phyloP scores from a whole-genome alignment of 2,329 filamentous ascomycete genomes.

The Saccharata proteae region DNA sequence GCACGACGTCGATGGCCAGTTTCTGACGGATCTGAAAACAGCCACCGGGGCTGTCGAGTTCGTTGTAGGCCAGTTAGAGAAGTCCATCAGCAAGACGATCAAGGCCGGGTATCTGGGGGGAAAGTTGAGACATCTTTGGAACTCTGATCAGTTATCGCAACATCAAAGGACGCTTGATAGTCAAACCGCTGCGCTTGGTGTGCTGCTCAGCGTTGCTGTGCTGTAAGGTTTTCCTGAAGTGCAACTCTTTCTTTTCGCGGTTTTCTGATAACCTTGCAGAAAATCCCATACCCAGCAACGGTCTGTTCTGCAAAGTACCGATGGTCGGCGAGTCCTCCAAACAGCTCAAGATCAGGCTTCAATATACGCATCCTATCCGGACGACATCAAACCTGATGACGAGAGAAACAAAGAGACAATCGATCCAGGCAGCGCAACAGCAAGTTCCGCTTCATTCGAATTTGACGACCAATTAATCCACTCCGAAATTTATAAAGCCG shows the following conservation, averaged over 20 bases:
- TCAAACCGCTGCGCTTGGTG: background rate
- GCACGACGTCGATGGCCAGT: background rate
- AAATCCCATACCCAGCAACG: conserved; percentile 2
- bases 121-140: conserved; percentile 1
- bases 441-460: too few relatives aligned
- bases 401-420: too few relatives aligned
- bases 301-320: background rate
- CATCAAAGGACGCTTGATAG: conserved; percentile 1
- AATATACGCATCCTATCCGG: too few relatives aligned
- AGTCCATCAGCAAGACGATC: background rate
- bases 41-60: background rate
- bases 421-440: too few relatives aligned
- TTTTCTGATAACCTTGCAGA: background rate
- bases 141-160: background rate
- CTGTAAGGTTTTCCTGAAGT: background rate
- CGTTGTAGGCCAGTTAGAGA: background rate
- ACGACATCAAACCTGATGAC: too few relatives aligned
- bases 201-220: background rate
- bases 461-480: too few relatives aligned
- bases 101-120: background rate
- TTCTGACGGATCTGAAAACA: background rate
- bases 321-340: too few relatives aligned
- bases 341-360: too few relatives aligned
- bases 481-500: too few relatives aligned
- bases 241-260: too few relatives aligned